Conservation (phyloP, 495 filamentous ascomycete genomes). For the Aspergillus wentii region DNA sequence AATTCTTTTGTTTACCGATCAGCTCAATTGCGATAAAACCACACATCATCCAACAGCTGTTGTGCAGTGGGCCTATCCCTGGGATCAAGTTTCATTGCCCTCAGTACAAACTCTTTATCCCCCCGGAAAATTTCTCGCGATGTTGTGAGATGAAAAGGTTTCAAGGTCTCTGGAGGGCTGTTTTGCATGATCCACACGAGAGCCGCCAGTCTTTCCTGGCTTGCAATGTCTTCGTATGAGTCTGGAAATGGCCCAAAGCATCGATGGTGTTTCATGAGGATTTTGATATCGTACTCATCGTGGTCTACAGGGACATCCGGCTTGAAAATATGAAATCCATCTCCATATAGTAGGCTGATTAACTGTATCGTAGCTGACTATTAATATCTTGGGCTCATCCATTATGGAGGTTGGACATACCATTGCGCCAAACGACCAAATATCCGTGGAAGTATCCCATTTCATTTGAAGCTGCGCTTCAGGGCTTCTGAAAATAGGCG, state of each 20-base stretch:
- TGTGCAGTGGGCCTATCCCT: slow-evolving; percentile 19
- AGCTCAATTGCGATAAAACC: slow-evolving; percentile 5
- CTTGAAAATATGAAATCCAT: slow-evolving; percentile 37
- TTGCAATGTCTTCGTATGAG: slow-evolving; percentile 21
- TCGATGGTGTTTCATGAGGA: slow-evolving; percentile 31
- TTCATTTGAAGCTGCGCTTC: slow-evolving; percentile 29
- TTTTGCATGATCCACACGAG: slow-evolving; percentile 17
- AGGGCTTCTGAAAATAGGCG: slow-evolving; percentile 31
- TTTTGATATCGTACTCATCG: slow-evolving; percentile 35
- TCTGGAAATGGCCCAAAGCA: slow-evolving; percentile 40
- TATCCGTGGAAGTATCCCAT: slow-evolving; percentile 35
- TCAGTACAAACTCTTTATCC: slow-evolving; percentile 20
- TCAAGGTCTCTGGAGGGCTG: slow-evolving; percentile 14
- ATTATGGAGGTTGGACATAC: slow-evolving; percentile 21
- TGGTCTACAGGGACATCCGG: slow-evolving; percentile 30
- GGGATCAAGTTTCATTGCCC: slow-evolving; percentile 24
- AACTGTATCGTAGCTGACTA: too few species aligned
- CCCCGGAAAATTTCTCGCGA: slow-evolving; percentile 15
- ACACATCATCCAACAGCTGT: slow-evolving; percentile 16
- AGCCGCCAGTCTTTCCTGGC: slow-evolving; percentile 11
- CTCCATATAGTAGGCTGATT: slow-evolving; percentile 35
- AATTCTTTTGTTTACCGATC: too few species aligned
- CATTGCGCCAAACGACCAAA: slow-evolving; percentile 40
- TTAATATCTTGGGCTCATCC: too few species aligned
- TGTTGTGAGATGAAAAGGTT: slow-evolving; percentile 16